A percentile compares a stretch with the other conserved stretches of the same genome.
These are phyloP conservation scores for Dillenia turbinata DNA, from an alignment of 164 flowering plant genomes.

Conservation along the genomic window DNA sequence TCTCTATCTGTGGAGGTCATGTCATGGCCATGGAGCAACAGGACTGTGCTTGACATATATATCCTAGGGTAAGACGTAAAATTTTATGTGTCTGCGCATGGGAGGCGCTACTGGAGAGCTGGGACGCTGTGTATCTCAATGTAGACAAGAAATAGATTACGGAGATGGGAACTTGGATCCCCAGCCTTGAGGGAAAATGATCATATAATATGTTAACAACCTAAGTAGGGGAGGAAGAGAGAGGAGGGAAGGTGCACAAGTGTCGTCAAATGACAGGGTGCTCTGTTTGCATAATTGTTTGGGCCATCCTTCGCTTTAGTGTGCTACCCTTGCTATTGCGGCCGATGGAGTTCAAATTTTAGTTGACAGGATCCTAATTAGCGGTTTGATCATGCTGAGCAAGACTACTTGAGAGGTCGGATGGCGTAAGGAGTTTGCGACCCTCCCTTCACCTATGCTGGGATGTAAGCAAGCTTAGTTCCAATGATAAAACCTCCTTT, in stretches of 20 bases:
- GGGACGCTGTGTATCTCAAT: slow-evolving; percentile 49
- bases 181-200: slow-evolving; percentile 28
- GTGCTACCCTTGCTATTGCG: no score
- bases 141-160: slow-evolving; percentile 37
- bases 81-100: slow-evolving; percentile 62
- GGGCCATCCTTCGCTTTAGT: slow-evolving; percentile 30
- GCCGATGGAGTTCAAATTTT: no score
- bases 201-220: slow-evolving; percentile 3
- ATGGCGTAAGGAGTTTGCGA: no score
- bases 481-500: no score
- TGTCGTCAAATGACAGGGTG: slow-evolving; percentile 44
- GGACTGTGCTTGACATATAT: slow-evolving; percentile 60
- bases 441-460: no score
- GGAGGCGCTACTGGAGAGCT: slow-evolving; percentile 54
- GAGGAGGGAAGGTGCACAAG: slow-evolving; percentile 14
- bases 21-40: slow-evolving; percentile 47
- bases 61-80: slow-evolving; percentile 40
- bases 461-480: no score
- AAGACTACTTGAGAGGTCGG: no score
- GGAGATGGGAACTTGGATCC: slow-evolving; percentile 42
- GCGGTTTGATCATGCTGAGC: no score
- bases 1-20: slow-evolving; percentile 32
- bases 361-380: no score
- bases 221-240: slow-evolving; percentile 20
- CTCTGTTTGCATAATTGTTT: slow-evolving; percentile 37